These are phyloP conservation scores for Vigna reflexopilosa DNA, from an alignment of 306 rosid species.

Conservation along the genomic window DNA sequence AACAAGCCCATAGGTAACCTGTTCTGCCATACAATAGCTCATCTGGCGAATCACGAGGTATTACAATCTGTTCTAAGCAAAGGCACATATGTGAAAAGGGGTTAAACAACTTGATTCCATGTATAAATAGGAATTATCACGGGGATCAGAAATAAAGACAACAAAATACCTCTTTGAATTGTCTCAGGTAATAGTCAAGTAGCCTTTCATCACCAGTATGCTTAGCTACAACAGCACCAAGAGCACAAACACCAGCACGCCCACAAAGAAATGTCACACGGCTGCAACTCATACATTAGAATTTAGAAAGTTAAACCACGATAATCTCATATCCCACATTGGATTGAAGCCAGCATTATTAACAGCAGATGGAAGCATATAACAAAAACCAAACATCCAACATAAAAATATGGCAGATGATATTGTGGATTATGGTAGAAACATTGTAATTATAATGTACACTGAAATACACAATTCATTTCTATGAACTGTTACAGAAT, in stretches of 20 bases:
- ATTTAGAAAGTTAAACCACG: neutral
- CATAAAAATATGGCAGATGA: neutral
- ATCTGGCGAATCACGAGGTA: slow-evolving; percentile 68
- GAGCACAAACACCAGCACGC: slow-evolving; percentile 78
- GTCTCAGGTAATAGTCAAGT: slow-evolving; percentile 59
- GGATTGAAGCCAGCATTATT: neutral
- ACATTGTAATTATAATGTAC: neutral
- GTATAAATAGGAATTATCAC: slow-evolving; percentile 31
- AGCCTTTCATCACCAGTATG: slow-evolving; percentile 63
- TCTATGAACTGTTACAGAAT: too few species aligned
- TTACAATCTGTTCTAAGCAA: slow-evolving; percentile 63
- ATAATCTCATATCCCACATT: neutral
- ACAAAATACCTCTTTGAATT: slow-evolving; percentile 63
- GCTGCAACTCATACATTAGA: slow-evolving; percentile 51
- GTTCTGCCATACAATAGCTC: slow-evolving; percentile 81
- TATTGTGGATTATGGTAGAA: neutral
- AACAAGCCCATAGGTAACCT: slow-evolving; percentile 84
- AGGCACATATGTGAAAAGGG: slow-evolving; percentile 13
- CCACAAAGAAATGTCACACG: slow-evolving; percentile 79
- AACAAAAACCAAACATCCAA: neutral
- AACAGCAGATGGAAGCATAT: neutral
- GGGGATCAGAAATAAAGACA: slow-evolving; percentile 11
- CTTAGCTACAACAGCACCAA: slow-evolving; percentile 86
- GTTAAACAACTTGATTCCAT: neutral
- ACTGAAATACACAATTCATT: too few species aligned